A percentile compares a stretch with the other conserved stretches of the same genome.
Evolutionary conservation across 345 rosid genomes (phyloP).

Genomic region (Eucalyptus marginata): DNA sequence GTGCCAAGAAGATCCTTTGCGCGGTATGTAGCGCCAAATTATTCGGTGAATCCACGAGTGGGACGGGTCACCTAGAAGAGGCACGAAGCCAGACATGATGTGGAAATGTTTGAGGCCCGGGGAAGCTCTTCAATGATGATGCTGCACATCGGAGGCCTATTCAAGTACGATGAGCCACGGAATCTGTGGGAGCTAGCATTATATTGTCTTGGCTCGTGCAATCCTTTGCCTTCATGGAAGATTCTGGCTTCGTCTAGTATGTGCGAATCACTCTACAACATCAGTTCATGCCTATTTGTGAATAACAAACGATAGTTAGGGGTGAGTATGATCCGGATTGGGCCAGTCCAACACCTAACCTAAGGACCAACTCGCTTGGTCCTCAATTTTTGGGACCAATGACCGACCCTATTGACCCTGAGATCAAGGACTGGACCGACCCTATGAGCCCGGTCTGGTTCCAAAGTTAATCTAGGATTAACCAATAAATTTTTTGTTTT

Average conservation of each 20-base stretch:
- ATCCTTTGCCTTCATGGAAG: not conserved
- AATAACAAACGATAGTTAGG: fast-evolving
- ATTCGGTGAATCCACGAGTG: not conserved
- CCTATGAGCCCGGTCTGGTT: fast-evolving
- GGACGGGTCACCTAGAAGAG: not conserved
- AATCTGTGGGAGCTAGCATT: not conserved
- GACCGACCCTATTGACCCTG: fast-evolving
- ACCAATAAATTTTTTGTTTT: too few species aligned
- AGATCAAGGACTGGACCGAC: fast-evolving
- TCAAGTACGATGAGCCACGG: not conserved
- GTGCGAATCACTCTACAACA: not conserved
- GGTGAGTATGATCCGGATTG: fast-evolving
- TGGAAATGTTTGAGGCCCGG: fast-evolving
- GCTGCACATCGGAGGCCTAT: not conserved
- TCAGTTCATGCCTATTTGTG: not conserved
- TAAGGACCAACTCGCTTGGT: too few species aligned
- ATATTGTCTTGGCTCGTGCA: not conserved
- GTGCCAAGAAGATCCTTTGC: not conserved
- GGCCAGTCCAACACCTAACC: fast-evolving
- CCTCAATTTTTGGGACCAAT: too few species aligned
- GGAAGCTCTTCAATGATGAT: not conserved
- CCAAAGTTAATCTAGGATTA: fast-evolving
- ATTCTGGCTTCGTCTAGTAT: not conserved
- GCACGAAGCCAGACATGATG: not conserved
- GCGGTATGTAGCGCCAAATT: not conserved